These are phyloP conservation scores for Manihot esculenta DNA, from an alignment of 441 rosid genomes.

Conservation along the genomic window DNA sequence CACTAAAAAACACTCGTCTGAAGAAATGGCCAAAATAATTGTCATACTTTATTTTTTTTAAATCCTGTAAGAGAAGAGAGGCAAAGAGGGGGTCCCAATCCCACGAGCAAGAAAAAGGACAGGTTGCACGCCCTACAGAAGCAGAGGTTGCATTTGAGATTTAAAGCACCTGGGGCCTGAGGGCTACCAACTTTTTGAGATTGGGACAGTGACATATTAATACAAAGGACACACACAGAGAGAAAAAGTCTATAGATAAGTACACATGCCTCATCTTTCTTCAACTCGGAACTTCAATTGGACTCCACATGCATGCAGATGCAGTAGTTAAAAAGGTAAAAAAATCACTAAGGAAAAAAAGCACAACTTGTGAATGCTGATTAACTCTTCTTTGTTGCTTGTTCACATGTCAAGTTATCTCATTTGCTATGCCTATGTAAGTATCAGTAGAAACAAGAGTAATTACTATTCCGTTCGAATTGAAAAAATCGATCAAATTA, in stretches of 20 bases:
- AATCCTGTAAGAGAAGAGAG: background rate
- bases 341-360: too few species aligned
- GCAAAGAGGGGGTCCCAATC: constrained; percentile 16
- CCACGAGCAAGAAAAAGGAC: constrained; percentile 25
- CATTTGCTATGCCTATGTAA: too few species aligned
- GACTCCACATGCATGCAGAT: too few species aligned
- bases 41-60: too few species aligned
- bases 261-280: background rate
- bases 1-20: too few species aligned
- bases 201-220: background rate
- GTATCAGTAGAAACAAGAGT: too few species aligned
- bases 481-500: too few species aligned
- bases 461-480: too few species aligned
- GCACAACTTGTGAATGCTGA: too few species aligned
- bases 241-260: background rate
- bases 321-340: too few species aligned
- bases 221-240: background rate
- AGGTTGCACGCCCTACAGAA: constrained; percentile 18
- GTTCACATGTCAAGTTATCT: too few species aligned
- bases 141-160: background rate
- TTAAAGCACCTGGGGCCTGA: constrained; percentile 11
- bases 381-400: too few species aligned
- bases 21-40: background rate
- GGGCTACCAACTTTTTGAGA: background rate
- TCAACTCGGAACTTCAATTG: background rate